Percentiles rank a stretch among this genome's conserved stretches.
These are phyloP conservation scores for Emmonsiellopsis sp. DNA, from an alignment of 2,329 filamentous ascomycete genomes.

Conservation along the genomic window DNA sequence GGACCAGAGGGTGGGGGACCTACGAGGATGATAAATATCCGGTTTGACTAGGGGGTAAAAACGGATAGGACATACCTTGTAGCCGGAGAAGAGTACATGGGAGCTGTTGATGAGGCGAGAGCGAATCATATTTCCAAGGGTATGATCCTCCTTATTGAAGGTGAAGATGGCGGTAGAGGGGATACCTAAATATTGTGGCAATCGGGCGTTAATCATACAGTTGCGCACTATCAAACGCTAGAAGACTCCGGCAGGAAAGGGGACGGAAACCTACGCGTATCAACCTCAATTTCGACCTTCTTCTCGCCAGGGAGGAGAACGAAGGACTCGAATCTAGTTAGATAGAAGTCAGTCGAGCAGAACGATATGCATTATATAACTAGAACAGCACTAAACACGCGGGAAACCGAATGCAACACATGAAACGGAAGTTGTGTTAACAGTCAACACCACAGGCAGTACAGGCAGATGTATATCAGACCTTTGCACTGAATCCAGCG, in stretches of 20 bases:
- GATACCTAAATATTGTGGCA: conserved; percentile 50
- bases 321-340: conserved; percentile 80
- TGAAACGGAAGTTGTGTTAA: conserved; percentile 12
- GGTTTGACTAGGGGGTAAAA: too few species aligned
- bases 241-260: conserved; percentile 9
- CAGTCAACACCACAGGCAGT: background rate
- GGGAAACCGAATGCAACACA: background rate
- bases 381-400: background rate
- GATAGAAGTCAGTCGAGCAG: background rate
- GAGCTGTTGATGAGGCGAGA: conserved; percentile 76
- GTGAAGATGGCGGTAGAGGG: conserved; percentile 93
- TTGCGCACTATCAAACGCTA: background rate
- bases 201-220: background rate
- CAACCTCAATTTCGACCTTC: conserved; percentile 81
- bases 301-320: conserved; percentile 79
- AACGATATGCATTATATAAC: background rate
- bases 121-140: conserved; percentile 79
- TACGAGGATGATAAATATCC: conserved; percentile 11
- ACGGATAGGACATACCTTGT: conserved; percentile 57
- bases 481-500: conserved; percentile 8
- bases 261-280: conserved; percentile 60
- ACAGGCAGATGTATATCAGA: conserved; percentile 3
- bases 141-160: conserved; percentile 95
- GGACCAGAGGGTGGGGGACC: conserved; percentile 37
- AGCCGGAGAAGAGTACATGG: conserved; percentile 82